Evolutionary conservation across 108 stramenopile genomes (phyloP), one percentile per base, ranked within the genome.

Genomic region (Conticribra weissflogii): DNA sequence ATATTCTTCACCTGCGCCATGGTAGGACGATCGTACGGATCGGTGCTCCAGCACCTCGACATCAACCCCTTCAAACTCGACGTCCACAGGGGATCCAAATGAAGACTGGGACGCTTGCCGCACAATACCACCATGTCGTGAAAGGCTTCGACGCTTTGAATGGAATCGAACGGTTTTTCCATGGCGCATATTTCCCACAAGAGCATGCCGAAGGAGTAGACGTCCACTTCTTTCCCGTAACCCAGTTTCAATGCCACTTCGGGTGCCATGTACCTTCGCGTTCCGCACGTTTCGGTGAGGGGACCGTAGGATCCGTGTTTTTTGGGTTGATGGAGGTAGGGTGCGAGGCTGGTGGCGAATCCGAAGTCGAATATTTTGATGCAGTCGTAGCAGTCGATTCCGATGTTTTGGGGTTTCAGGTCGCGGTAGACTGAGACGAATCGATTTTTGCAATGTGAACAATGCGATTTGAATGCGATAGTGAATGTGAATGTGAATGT

Each of bases 301-400:
- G 72, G 73, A 4, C 78, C 78, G 36, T 67, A 79, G 29, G 66
- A 66, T 14, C 15, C 24, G 21, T 23, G 34, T 21, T 33, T 15
- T 30, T 23, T 60, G 31, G 44, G 48, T 1, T 69, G 66, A 52
- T 71, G 52, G 24, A 72, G 46, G 28, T 72, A 44, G 7, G 71
- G 70, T 21, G 70, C 72, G 22, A 74, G 59, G 45, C 59, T 54
- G 1, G 66, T 74, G 30, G 78, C 78, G 45, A 94, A 78, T 1
- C 93, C 93, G 64, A 94, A 94, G 64, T 94, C 93, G 81, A 91
- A 91, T 22, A 94, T 64, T 64, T 89, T 83, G 25, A 90, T 76
- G 15, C 62, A 63, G 30, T 68, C 76, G 51, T 87, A 66, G 18
- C 60, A 53, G 49, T 78, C 81, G 53, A 94, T 86, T 21, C 92